These are phyloP conservation scores for Parasitella parasitica DNA, from an alignment of 371 early-diverging fungal genomes.

Conservation along the genomic window DNA sequence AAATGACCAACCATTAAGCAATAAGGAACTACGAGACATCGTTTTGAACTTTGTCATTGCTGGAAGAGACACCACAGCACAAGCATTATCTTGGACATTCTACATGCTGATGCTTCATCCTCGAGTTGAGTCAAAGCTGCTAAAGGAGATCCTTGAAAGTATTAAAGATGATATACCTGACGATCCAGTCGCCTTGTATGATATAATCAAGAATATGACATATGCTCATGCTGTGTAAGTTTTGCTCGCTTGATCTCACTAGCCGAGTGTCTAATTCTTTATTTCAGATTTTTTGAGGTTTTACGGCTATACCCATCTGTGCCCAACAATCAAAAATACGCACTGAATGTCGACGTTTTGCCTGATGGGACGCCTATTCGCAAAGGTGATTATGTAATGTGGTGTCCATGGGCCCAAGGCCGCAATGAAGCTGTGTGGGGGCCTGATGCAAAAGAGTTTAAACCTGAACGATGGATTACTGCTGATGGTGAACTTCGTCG, in stretches of 20 bases:
- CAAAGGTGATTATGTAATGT: conserved; percentile 54
- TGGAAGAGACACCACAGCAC: conserved; percentile 70
- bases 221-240: conserved; percentile 55
- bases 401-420: conserved; percentile 59
- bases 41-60: conserved; percentile 73
- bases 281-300: conserved; percentile 49
- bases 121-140: conserved; percentile 49
- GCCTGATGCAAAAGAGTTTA: conserved; percentile 53
- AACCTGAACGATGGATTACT: conserved; percentile 64
- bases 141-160: conserved; percentile 51
- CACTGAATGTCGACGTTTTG: conserved; percentile 61
- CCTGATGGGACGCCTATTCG: conserved; percentile 68
- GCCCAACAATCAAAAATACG: conserved; percentile 64
- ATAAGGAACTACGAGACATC: conserved; percentile 61
- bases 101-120: conserved; percentile 57
- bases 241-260: background rate
- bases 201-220: conserved; percentile 48
- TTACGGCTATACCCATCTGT: conserved; percentile 73
- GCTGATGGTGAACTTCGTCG: conserved; percentile 34
- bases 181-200: conserved; percentile 38
- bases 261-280: background rate
- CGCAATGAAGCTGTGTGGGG: conserved; percentile 60
- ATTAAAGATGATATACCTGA: conserved; percentile 28
- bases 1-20: conserved; percentile 45
- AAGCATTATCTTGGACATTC: conserved; percentile 72